Base-by-base conservation (phyloP, 805 yeast species). In the Ogataea minuta region DNA sequence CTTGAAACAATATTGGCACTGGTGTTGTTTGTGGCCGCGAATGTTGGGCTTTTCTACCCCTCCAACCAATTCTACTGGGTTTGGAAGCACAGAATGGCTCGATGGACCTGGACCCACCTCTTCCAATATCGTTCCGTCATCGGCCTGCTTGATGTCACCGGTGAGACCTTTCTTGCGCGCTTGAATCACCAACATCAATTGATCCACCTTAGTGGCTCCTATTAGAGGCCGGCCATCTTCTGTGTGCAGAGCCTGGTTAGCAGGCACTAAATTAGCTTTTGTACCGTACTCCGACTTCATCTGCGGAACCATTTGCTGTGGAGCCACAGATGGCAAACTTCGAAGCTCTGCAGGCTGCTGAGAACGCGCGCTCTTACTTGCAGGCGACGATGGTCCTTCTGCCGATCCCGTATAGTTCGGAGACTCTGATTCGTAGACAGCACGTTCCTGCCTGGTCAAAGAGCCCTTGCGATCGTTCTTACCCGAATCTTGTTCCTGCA, bases 201-300 rank as follows among this genome's bases (percentile, higher is more conserved):
- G 95, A 63, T 90, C 98, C 19, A 90, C 86, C 56, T 85, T 85
- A 0, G 96, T 90, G 3, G 90, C 88, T 2, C 96, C 96, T 5
- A 87, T 60, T 15, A 82, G 64, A 3, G 89, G 87, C 36, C 85
- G 64, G 1, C 83, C 81, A 49, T 80, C 85, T 31, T 79, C 84
- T 3, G 74, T 55, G 31, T 67, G 68, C 14, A 66, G 63, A 31
- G 69, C 62, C 34, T 71, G 75, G 41, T 70, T 75, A 0, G 72
- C 74, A 6, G 77, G 66, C 13, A 74, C 68, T 28, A 69, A 53
- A 9, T 59, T 62, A 3, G 44, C 44, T 16, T 40, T 41, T 10
- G 17, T 4, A 9, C 35, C 36, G 9, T 26, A 16, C 5, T 46
- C 48, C 7, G 44, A 10, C 29, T 43, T 45, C 15, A 41, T 20